Percentiles rank a stretch among this genome's conserved stretches.
Conservation (phyloP, 139 green algal species). For the Chlamydomonas sphaeroides region DNA sequence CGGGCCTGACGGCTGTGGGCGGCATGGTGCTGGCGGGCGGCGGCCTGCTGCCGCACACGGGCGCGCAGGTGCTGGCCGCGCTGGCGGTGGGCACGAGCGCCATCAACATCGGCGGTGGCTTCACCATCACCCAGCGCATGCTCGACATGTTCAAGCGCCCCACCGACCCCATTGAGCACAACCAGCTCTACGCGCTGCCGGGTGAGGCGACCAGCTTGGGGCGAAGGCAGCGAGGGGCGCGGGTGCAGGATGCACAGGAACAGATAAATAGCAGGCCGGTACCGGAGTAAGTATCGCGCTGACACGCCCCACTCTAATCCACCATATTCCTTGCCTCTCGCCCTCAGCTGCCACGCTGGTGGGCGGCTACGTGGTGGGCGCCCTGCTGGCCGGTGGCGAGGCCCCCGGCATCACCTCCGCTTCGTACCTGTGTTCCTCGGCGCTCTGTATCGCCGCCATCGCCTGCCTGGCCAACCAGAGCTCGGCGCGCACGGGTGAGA, state of each 20-base stretch:
- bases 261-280: too few species aligned
- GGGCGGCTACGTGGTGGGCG: conserved; percentile 45
- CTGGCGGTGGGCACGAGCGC: conserved; percentile 74
- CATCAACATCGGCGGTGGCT: conserved; percentile 92
- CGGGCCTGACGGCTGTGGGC: conserved; percentile 68
- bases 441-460: conserved; percentile 89
- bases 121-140: conserved; percentile 91
- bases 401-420: conserved; percentile 66
- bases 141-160: conserved; percentile 94
- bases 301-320: neutral
- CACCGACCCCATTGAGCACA: conserved; percentile 84
- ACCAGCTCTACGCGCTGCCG: conserved; percentile 75
- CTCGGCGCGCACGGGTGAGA: conserved; percentile 61
- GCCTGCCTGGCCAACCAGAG: conserved; percentile 83
- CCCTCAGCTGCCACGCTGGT: conserved; percentile 56
- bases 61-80: conserved; percentile 69
- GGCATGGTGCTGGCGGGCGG: conserved; percentile 82
- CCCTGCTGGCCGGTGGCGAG: conserved; percentile 62
- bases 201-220: too few species aligned
- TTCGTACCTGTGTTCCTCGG: conserved; percentile 79
- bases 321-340: neutral
- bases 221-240: too few species aligned
- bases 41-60: conserved; percentile 69
- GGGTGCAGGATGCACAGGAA: too few species aligned
- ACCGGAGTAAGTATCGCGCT: too few species aligned